A percentile compares a stretch with the other conserved stretches of the same genome.
These are phyloP conservation scores for Verruconis gallopava DNA, from an alignment of 2,329 filamentous ascomycete species.

Conservation along the genomic window DNA sequence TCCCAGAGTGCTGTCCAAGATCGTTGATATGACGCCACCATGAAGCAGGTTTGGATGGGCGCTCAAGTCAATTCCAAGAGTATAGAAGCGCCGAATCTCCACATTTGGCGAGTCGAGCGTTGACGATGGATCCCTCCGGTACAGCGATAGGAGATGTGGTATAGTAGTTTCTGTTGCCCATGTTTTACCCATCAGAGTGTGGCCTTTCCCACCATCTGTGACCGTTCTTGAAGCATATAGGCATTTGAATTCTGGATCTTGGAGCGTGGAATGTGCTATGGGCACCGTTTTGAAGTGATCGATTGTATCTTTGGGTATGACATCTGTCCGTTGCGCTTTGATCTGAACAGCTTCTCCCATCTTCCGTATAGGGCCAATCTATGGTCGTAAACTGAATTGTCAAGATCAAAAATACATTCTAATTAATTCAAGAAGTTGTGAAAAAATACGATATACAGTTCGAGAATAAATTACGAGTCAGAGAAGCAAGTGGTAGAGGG, in stretches of 20 bases:
- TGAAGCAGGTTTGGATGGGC: slow-evolving; percentile 9
- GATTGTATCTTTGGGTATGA: slow-evolving; percentile 1
- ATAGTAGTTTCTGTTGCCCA: slow-evolving; percentile 9
- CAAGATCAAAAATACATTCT: no score
- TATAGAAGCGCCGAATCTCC: slow-evolving; percentile 10
- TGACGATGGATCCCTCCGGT: background rate
- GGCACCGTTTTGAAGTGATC: slow-evolving; percentile 7
- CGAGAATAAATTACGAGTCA: no score
- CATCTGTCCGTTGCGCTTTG: background rate
- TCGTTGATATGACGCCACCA: slow-evolving; percentile 9
- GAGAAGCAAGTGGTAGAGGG: no score
- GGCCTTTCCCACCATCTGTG: slow-evolving; percentile 4
- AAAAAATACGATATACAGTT: no score
- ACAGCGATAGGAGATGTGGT: slow-evolving; percentile 5
- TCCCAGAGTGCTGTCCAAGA: slow-evolving; percentile 9
- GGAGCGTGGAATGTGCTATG: background rate
- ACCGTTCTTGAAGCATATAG: slow-evolving; percentile 4
- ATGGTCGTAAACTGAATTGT: no score
- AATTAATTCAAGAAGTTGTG: no score
- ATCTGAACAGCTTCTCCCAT: slow-evolving; percentile 2
- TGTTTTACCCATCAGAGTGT: slow-evolving; percentile 9
- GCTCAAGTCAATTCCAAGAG: slow-evolving; percentile 9
- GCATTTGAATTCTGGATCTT: slow-evolving; percentile 4
- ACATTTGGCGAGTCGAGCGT: background rate
- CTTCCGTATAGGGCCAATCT: no score